Percentiles rank a stretch among this genome's conserved stretches.
Conservation (phyloP, 208 protist genomes). For the Trypanosoma rangeli region DNA sequence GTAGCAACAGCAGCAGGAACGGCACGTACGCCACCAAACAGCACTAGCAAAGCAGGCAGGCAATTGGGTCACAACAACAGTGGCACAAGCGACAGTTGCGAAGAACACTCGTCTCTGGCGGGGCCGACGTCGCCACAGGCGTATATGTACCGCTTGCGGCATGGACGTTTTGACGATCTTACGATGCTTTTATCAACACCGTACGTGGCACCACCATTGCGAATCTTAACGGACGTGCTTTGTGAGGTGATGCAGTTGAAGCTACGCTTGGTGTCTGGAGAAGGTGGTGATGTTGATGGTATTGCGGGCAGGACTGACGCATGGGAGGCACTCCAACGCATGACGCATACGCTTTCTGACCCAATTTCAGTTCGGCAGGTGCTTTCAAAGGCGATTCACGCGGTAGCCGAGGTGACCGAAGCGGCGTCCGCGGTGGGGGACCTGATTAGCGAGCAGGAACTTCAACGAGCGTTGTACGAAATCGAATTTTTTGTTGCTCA, state of each 20-base stretch:
- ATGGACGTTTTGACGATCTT: conserved; percentile 48
- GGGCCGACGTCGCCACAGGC: conserved; percentile 37
- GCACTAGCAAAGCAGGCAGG: background rate
- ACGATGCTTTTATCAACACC: conserved; percentile 49
- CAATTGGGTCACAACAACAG: background rate
- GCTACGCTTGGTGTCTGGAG: background rate
- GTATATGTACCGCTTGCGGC: conserved; percentile 54
- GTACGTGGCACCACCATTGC: conserved; percentile 59
- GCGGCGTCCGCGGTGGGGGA: conserved; percentile 32
- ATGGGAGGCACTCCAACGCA: conserved; percentile 10
- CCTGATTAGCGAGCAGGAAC: conserved; percentile 26
- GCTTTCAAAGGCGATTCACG: conserved; percentile 18
- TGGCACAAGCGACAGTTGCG: background rate
- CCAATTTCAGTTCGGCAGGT: conserved; percentile 24
- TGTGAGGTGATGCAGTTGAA: conserved; percentile 19
- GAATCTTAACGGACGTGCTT: conserved; percentile 64
- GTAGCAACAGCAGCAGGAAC: no score
- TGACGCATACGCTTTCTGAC: conserved; percentile 31
- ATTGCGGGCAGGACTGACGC: background rate
- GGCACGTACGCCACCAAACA: background rate
- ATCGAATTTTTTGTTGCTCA: conserved; percentile 32
- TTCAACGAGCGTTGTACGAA: conserved; percentile 29
- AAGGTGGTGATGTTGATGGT: background rate
- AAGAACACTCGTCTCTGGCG: conserved; percentile 7
- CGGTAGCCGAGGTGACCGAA: conserved; percentile 17